Conservation (phyloP, 805 yeast species). For the Spathaspora passalidarum region DNA sequence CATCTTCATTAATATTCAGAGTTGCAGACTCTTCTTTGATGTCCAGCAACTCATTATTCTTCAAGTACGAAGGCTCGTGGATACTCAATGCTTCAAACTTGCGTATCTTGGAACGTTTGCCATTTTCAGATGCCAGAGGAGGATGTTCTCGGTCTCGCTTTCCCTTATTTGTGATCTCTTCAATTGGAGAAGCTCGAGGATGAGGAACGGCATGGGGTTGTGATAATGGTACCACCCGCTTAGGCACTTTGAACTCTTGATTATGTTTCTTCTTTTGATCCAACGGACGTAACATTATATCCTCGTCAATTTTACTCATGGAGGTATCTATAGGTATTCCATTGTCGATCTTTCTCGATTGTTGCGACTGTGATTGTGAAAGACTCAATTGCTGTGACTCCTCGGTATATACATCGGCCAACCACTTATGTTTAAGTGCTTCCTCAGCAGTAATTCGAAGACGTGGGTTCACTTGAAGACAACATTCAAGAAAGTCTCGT, state of each 20-base stretch:
- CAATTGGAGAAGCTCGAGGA: slow-evolving; percentile 6
- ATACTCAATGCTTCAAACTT: not conserved
- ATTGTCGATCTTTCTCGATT: slow-evolving; percentile 43
- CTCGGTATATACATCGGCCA: slow-evolving; percentile 34
- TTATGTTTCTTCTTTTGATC: slow-evolving; percentile 24
- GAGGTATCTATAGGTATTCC: slow-evolving; percentile 34
- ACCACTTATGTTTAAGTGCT: slow-evolving; percentile 84
- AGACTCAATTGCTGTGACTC: slow-evolving; percentile 42
- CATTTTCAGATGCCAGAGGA: not conserved
- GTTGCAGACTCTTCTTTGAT: slow-evolving; percentile 3
- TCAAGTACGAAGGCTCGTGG: not conserved
- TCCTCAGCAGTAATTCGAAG: slow-evolving; percentile 68
- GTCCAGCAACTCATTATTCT: slow-evolving; percentile 1
- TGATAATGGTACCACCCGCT: slow-evolving; percentile 41
- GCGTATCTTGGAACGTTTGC: not conserved
- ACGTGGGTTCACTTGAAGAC: slow-evolving; percentile 76
- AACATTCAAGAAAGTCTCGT: slow-evolving; percentile 62
- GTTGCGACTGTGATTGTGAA: slow-evolving; percentile 72
- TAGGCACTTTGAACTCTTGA: slow-evolving; percentile 41
- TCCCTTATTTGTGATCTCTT: slow-evolving; percentile 4
- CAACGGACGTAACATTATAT: slow-evolving; percentile 41
- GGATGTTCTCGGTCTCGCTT: not conserved
- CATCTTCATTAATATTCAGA: slow-evolving; percentile 57
- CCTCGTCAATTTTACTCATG: slow-evolving; percentile 40
- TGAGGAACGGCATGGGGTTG: slow-evolving; percentile 27